A percentile compares a stretch with the other conserved stretches of the same genome.
phyloP scores from a whole-genome alignment of 768 basidiomycete genomes.

The Coprinellus micaceus region DNA sequence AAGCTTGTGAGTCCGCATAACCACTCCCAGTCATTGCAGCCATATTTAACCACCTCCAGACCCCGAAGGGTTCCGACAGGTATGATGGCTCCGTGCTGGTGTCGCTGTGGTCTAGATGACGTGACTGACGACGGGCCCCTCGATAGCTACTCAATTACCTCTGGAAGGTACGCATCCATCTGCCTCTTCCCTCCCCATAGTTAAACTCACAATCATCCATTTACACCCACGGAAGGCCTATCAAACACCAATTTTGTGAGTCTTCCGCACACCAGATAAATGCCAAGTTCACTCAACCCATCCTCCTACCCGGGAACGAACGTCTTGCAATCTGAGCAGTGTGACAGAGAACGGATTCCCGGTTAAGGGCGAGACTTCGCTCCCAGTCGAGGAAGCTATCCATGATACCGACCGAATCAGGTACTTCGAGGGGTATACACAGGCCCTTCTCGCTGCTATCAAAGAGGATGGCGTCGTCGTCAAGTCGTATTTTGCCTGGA shows the following conservation, averaged over 20 bases:
- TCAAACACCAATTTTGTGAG: slow-evolving; percentile 52
- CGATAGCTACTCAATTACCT: slow-evolving; percentile 63
- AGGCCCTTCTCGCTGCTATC: slow-evolving; percentile 50
- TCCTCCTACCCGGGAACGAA: not conserved
- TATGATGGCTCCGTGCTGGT: slow-evolving; percentile 22
- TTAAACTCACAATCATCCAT: not conserved
- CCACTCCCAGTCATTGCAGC: not conserved
- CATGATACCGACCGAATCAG: slow-evolving; percentile 58
- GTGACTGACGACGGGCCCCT: too few species aligned
- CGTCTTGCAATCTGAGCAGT: too few species aligned
- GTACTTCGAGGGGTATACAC: slow-evolving; percentile 56
- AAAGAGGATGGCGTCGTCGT: slow-evolving; percentile 56
- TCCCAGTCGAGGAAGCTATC: slow-evolving; percentile 44
- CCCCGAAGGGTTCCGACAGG: slow-evolving; percentile 57
- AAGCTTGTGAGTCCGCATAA: slow-evolving; percentile 32
- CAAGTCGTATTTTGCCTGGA: slow-evolving; percentile 64
- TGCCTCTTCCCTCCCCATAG: not conserved
- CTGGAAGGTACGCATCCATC: slow-evolving; percentile 45
- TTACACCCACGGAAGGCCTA: slow-evolving; percentile 27
- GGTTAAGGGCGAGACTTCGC: slow-evolving; percentile 52
- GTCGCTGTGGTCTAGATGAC: too few species aligned
- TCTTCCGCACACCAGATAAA: not conserved
- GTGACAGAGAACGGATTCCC: slow-evolving; percentile 72
- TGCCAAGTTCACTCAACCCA: not conserved
- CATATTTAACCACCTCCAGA: slow-evolving; percentile 31